Evolutionary conservation across 345 rosid genomes (phyloP), one percentile per base, ranked within the genome.

Genomic region (Crucihimalaya himalaica): DNA sequence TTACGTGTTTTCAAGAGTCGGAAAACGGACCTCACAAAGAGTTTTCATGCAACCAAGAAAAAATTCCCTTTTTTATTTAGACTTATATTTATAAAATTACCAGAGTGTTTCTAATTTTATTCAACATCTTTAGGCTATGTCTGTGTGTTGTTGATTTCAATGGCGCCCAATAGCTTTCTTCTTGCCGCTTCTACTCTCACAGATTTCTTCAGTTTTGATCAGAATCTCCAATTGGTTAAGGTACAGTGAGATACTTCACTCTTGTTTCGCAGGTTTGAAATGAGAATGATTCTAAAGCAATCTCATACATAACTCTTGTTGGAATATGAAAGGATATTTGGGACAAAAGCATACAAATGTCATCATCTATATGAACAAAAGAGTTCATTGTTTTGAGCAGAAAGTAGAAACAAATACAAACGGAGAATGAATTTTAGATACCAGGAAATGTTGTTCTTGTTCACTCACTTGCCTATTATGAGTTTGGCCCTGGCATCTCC

Each of bases 401-500:
- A 40, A 52, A 72, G 43, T 19, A 19, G 20, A 72, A 28, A 13
- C 32, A 40, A 20, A 5, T 21, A 31, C 56, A 73, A 14, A 23
- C 23, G 58, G 50, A 43, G 20, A 54, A 1, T 15, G 27, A 28
- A 39, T 8, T 10, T 14, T 46, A 46, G 31, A 71, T 9, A 35
- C 5, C 0, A 1, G 42, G n/a, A 23, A 8, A 6, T 19, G n/a
- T 12, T 35, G 3, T 1, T 5, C 2, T 59, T n/a, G 6, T 40
- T 4, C 47, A 48, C 3, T 70, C 68, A 86, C 80, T 86, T 84
- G 34, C 83, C 81, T 47, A 85, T 83, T 1, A 84, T 73, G 34
- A 85, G 56, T 69, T 87, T 87, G 12, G 84, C 89, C n/a, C 88
- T 74, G 15, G 82, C 86, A 68, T 84, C 83, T 52, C 85, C 85